Evolutionary conservation across 2,329 filamentous ascomycete species (phyloP).

Genomic region (Mariannaea elegans): DNA sequence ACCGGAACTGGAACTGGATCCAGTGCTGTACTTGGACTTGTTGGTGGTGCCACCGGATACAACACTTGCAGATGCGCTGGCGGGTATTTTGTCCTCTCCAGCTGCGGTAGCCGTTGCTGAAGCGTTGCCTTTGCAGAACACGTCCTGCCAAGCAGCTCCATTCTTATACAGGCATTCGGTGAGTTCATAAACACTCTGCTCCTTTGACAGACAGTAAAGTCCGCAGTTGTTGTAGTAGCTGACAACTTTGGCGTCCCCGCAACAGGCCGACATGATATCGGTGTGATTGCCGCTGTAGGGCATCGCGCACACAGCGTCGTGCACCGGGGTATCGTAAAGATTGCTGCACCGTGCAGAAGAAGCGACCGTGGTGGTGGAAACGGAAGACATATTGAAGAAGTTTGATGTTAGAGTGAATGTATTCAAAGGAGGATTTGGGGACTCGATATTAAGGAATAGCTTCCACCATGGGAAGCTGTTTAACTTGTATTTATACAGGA

Average conservation of each 20-base stretch:
- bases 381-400: neutral
- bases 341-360: slow-evolving; percentile 12
- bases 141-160: slow-evolving; percentile 46
- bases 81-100: slow-evolving; percentile 31
- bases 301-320: slow-evolving; percentile 55
- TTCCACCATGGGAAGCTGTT: neutral
- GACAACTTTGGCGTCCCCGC: slow-evolving; percentile 51
- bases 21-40: neutral
- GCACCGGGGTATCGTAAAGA: slow-evolving; percentile 52
- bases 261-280: slow-evolving; percentile 54
- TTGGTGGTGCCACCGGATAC: slow-evolving; percentile 24
- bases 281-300: slow-evolving; percentile 51
- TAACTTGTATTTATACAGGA: neutral
- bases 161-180: slow-evolving; percentile 49
- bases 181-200: slow-evolving; percentile 38
- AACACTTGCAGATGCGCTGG: slow-evolving; percentile 41
- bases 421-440: neutral
- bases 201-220: slow-evolving; percentile 54
- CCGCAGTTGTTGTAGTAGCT: slow-evolving; percentile 57
- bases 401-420: neutral
- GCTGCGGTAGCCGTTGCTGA: slow-evolving; percentile 52
- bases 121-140: slow-evolving; percentile 53
- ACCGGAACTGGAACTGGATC: neutral
- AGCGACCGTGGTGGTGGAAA: neutral
- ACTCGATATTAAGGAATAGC: neutral